Evolutionary conservation across 2,329 filamentous ascomycete species (phyloP), one percentile per base, ranked within the genome.

Genomic region (Alternaria consortialis): DNA sequence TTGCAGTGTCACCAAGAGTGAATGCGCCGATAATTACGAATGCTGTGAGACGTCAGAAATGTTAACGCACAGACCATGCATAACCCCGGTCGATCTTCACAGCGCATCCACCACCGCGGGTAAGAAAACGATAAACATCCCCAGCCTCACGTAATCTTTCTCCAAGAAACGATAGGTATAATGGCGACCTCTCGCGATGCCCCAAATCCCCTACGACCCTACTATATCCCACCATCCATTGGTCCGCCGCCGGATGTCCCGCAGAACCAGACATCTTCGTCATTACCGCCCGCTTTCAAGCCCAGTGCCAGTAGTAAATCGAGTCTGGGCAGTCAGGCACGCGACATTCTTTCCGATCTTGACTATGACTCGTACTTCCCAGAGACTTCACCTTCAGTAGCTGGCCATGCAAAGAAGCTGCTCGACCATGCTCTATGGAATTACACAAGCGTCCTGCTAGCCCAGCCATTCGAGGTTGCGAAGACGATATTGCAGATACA

Each of bases 381-480:
- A 40, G 92, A 96, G 59, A 83, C 87, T 23, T 92, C 91, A 29
- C 91, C 91, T 1, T 85, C 89, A 9, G 68, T 80, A 29, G 85
- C 93, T 11, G 90, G 92, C 69, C 91, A 91, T 65, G 84, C 90
- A 43, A 92, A 91, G 75, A 89, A 90, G 64, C 82, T 97, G 62
- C 75, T 97, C 48, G 93, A 98, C 76, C 90, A 94, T 77, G 87
- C 95, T 66, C 77, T 97, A 78, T 96, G 94, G 89, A 94, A 95
- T 76, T 99, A 99, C 81, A 91, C 90, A 13, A 93, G 90, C 59
- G 90, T 97, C 25, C 80, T 98, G 73, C 89, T 97, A 76, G 91
- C 93, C 55, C 95, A 99, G 80, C 95, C 95, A 13, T 98, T 99
- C 78, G 95, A 98, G 83, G 94, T 97, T 59, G 93, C 94, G 74